Evolutionary conservation across 176 grass and related monocot species (phyloP), one percentile per base, ranked within the genome.

Genomic region (Aegilops tauschii): DNA sequence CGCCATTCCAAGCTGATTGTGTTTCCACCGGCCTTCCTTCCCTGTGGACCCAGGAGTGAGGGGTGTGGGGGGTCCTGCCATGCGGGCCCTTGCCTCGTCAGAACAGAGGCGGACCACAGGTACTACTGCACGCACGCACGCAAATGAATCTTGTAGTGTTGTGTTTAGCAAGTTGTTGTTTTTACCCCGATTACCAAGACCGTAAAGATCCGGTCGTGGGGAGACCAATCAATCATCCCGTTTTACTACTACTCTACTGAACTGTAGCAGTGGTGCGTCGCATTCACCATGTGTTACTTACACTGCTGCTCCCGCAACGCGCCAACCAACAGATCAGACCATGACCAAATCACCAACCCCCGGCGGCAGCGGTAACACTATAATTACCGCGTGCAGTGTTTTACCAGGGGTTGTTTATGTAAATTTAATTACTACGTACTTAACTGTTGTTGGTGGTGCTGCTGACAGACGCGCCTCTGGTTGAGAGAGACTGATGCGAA

Each of bases 401-500:
- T 59, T 52, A 14, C 42, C 45, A 49, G 45, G 14, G 49, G 4
- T 17, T 52, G 14, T 52, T 52, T 17, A 16, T 17, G 14, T 6
- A 6, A 16, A 50, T 17, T 52, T 18, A 17, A 7, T 18, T 54
- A 34, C 23, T 25, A 25, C 23, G 4, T 34, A 34, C 34, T 18
- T 54, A 54, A 18, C 1, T 0, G 50, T 0, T 54, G 50, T 0
- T 7, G 50, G 0, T 54, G 50, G 16, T 54, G 16, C 0, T 21
- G 3, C 18, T 59, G 18, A 8, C 56, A 3, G 56, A 59, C 18
- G 56, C 18, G 56, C 6, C 54, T 58, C 54, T 58, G 54, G 21
- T 58, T 58, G 6, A 3, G 52, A 20, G 17, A 8, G 54, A 58
- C 54, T 56, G 17, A 20, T 5, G 54, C 54, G 18, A 58, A 3